Conservation (phyloP, 441 rosid species). For the Arabidopsis hybrid region DNA sequence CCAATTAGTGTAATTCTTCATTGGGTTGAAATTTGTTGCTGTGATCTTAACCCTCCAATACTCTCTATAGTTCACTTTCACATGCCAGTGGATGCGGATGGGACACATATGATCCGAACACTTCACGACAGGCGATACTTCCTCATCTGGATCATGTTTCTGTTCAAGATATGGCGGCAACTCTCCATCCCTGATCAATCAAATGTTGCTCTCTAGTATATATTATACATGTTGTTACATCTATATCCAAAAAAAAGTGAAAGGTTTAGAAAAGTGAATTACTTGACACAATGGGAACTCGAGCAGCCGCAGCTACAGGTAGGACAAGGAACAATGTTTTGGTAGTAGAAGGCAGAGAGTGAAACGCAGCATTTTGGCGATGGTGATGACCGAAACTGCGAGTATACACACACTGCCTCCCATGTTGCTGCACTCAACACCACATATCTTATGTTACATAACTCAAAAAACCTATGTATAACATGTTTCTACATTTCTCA, state of each 20-base stretch:
- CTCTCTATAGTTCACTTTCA: conserved; percentile 73
- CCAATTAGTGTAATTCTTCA: conserved; percentile 80
- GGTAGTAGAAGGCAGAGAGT: conserved; percentile 74
- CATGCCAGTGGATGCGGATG: conserved; percentile 84
- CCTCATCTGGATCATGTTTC: conserved; percentile 51
- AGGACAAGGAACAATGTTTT: conserved; percentile 74
- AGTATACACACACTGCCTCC: conserved; percentile 79
- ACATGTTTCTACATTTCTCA: no score
- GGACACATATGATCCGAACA: conserved; percentile 87
- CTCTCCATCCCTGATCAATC: conserved; percentile 53
- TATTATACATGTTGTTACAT: no score
- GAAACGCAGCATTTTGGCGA: conserved; percentile 90
- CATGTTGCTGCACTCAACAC: conserved; percentile 60
- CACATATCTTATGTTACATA: background rate
- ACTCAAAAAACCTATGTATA: background rate
- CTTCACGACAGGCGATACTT: conserved; percentile 50
- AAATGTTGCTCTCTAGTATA: no score
- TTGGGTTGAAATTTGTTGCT: conserved; percentile 60
- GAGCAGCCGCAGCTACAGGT: conserved; percentile 81
- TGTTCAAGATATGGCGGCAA: conserved; percentile 51
- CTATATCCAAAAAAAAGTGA: background rate
- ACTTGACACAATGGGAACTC: conserved; percentile 59
- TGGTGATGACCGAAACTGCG: conserved; percentile 63
- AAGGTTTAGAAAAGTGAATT: background rate
- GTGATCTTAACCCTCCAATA: conserved; percentile 89